Evolutionary conservation across 441 rosid genomes (phyloP).

Genomic region (Erysimum pusillum): DNA sequence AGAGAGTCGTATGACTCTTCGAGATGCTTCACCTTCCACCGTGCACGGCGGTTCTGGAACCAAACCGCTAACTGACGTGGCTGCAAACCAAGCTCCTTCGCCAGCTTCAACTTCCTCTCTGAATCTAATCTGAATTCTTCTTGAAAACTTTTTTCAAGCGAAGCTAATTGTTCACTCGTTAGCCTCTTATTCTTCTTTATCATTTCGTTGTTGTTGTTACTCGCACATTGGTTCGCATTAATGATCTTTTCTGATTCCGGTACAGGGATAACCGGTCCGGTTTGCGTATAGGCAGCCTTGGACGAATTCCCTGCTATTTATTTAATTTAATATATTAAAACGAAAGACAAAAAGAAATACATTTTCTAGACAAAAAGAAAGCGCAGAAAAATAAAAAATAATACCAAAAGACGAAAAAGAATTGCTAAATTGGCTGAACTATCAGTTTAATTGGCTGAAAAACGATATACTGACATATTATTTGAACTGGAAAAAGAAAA

Average conservation of each 20-base stretch:
- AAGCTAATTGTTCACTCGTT: constrained; percentile 70
- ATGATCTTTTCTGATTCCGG: constrained; percentile 39
- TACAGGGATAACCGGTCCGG: constrained; percentile 36
- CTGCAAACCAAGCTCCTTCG: constrained; percentile 81
- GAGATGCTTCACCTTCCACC: constrained; percentile 90
- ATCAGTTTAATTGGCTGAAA: not conserved
- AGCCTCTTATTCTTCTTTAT: constrained; percentile 65
- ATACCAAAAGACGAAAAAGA: not conserved
- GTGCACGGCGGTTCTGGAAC: constrained; percentile 92
- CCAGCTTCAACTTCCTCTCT: constrained; percentile 80
- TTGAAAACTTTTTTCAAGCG: constrained; percentile 79
- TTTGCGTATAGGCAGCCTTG: not conserved
- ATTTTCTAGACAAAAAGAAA: constrained; percentile 4
- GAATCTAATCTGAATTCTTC: constrained; percentile 88
- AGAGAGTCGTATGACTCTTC: constrained; percentile 77
- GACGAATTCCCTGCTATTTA: constrained; percentile 21
- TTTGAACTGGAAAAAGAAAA: not conserved
- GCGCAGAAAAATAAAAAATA: not conserved
- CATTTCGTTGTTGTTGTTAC: constrained; percentile 47
- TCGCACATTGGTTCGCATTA: constrained; percentile 14
- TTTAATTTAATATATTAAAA: not conserved
- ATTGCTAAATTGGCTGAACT: not conserved
- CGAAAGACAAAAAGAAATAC: constrained; percentile 5
- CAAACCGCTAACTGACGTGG: constrained; percentile 93
- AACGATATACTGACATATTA: not conserved